A percentile compares a stretch with the other conserved stretches of the same genome.
phyloP scores from a whole-genome alignment of 2,329 filamentous ascomycete genomes.

The Fragosphaeria purpurea region DNA sequence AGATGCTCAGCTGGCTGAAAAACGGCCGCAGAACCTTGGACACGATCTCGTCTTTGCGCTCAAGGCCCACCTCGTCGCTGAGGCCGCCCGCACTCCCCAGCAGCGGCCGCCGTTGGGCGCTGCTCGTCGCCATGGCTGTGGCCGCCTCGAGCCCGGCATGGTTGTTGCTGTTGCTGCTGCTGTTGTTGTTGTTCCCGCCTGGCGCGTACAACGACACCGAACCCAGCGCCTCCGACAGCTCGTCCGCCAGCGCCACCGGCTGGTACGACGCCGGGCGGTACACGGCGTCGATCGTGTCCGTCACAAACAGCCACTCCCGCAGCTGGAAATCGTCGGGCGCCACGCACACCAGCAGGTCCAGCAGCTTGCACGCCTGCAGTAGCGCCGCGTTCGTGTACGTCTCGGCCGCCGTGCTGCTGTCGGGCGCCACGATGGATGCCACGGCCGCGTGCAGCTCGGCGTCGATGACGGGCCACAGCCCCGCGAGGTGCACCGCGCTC shows the following conservation, averaged over 20 bases:
- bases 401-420: constrained; percentile 53
- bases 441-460: constrained; percentile 74
- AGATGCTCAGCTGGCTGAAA: constrained; percentile 85
- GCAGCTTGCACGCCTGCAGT: constrained; percentile 85
- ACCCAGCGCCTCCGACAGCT: constrained; percentile 68
- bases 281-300: constrained; percentile 91
- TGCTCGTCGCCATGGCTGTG: constrained; percentile 25
- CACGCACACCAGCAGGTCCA: constrained; percentile 78
- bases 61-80: constrained; percentile 44
- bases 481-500: constrained; percentile 67
- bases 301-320: constrained; percentile 96
- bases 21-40: constrained; percentile 76
- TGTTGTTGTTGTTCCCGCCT: neutral
- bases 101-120: constrained; percentile 35
- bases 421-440: constrained; percentile 59
- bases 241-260: constrained; percentile 70
- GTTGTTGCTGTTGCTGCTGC: constrained; percentile 11
- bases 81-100: constrained; percentile 42
- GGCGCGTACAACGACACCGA: constrained; percentile 21
- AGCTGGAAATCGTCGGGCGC: constrained; percentile 94
- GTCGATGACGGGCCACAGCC: constrained; percentile 85
- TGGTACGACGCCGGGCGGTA: constrained; percentile 64
- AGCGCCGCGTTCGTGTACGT: constrained; percentile 68
- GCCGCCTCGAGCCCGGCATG: constrained; percentile 25
- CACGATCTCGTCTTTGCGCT: constrained; percentile 59